phyloP scores from a whole-genome alignment of 306 rosid species.

The Psophocarpus tetragonolobus region DNA sequence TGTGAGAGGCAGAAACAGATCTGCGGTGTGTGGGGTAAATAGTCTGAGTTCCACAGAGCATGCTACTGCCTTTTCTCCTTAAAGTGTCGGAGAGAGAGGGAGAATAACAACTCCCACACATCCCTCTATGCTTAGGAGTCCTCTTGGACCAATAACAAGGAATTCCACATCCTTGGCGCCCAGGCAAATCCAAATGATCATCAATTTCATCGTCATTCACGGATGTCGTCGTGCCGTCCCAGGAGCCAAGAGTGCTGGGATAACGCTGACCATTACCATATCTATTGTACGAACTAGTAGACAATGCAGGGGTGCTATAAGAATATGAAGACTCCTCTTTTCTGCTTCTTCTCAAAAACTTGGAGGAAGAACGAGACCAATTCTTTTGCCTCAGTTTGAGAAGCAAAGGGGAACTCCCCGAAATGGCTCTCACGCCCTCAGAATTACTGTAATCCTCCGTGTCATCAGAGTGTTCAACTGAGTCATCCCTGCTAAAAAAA shows the following conservation, averaged over 20 bases:
- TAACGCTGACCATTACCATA: slow-evolving; percentile 50
- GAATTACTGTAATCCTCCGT: slow-evolving; percentile 69
- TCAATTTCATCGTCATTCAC: slow-evolving; percentile 79
- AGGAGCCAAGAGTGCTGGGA: slow-evolving; percentile 89
- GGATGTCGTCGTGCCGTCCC: slow-evolving; percentile 87
- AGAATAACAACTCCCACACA: slow-evolving; percentile 78
- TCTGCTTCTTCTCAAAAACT: slow-evolving; percentile 47
- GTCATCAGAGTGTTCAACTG: slow-evolving; percentile 71
- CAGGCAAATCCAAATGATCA: slow-evolving; percentile 70
- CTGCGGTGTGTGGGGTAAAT: slow-evolving; percentile 58
- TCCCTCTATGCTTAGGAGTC: slow-evolving; percentile 65
- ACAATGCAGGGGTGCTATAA: slow-evolving; percentile 92
- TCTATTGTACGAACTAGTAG: slow-evolving; percentile 80
- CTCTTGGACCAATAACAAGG: slow-evolving; percentile 95
- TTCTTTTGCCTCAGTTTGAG: slow-evolving; percentile 62
- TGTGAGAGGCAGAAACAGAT: slow-evolving; percentile 53
- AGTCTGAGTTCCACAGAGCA: slow-evolving; percentile 74
- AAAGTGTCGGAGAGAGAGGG: slow-evolving; percentile 86
- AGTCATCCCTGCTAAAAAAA: slow-evolving; percentile 52
- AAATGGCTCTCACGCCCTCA: slow-evolving; percentile 55
- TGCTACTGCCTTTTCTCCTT: slow-evolving; percentile 82
- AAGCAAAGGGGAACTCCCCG: slow-evolving; percentile 73
- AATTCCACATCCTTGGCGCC: slow-evolving; percentile 92
- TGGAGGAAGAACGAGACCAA: slow-evolving; percentile 64
- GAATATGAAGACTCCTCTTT: slow-evolving; percentile 89